Evolutionary conservation across 805 yeast species (phyloP).

Genomic region (Saturnispora dispora): DNA sequence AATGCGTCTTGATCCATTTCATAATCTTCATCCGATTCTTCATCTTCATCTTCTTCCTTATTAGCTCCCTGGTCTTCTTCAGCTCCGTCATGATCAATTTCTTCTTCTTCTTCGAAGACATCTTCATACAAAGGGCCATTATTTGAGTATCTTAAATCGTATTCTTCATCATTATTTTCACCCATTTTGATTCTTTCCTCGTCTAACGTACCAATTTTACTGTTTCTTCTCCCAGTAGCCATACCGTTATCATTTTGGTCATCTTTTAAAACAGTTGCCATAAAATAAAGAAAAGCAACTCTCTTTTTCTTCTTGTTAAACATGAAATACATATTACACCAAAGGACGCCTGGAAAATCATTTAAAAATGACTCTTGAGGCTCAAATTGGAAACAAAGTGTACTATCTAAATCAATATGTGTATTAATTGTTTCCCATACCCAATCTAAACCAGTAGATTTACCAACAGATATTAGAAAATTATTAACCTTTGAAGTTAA

Average conservation of each 20-base stretch:
- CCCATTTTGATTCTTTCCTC: constrained; percentile 23
- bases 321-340: constrained; percentile 85
- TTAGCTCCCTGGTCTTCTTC: constrained; percentile 39
- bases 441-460: constrained; percentile 45
- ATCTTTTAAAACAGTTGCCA: constrained; percentile 32
- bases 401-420: constrained; percentile 65
- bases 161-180: constrained; percentile 27
- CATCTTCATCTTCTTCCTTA: constrained; percentile 31
- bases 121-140: constrained; percentile 25
- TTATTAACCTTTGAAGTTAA: constrained; percentile 66
- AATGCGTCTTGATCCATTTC: constrained; percentile 29
- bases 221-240: constrained; percentile 22
- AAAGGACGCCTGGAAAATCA: constrained; percentile 49
- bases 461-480: constrained; percentile 58
- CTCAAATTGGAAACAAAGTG: constrained; percentile 55
- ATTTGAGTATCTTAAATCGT: constrained; percentile 27
- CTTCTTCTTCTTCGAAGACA: constrained; percentile 32
- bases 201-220: constrained; percentile 26
- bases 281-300: constrained; percentile 76
- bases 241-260: background rate
- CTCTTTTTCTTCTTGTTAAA: constrained; percentile 87
- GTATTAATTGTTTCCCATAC: constrained; percentile 84
- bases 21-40: constrained; percentile 35
- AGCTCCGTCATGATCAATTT: constrained; percentile 26
- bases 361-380: constrained; percentile 57